phyloP scores from a whole-genome alignment of 1,284 basidiomycete species.

The Porphyrellus sp. region DNA sequence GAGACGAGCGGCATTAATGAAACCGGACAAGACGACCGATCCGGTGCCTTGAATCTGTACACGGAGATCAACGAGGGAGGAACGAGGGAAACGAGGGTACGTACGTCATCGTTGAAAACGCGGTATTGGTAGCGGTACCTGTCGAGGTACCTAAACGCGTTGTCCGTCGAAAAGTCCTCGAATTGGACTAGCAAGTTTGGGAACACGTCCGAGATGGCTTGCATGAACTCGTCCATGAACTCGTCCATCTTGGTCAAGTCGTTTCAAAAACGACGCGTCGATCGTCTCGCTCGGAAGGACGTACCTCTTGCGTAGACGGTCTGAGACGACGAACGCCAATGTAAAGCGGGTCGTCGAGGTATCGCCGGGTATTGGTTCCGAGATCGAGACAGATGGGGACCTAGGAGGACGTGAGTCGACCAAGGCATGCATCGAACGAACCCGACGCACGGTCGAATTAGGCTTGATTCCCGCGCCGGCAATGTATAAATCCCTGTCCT shows the following conservation, averaged over 20 bases:
- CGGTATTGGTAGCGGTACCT: constrained; percentile 59
- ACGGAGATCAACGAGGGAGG: constrained; percentile 11
- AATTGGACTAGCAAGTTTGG: constrained; percentile 79
- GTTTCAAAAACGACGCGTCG: not conserved
- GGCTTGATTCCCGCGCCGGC: constrained; percentile 65
- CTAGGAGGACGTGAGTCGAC: constrained; percentile 9
- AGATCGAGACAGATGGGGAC: constrained; percentile 74
- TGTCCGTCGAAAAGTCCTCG: constrained; percentile 77
- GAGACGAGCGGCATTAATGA: constrained; percentile 73
- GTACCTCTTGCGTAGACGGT: constrained; percentile 49
- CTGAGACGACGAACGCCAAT: constrained; percentile 66
- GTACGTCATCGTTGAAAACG: constrained; percentile 81
- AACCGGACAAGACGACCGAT: constrained; percentile 76
- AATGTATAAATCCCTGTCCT: constrained; percentile 60
- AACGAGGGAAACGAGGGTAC: constrained; percentile 16
- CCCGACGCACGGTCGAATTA: constrained; percentile 42
- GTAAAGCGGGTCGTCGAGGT: constrained; percentile 78
- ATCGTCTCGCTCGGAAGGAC: not conserved
- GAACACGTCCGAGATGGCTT: constrained; percentile 62
- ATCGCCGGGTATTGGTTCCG: constrained; percentile 75
- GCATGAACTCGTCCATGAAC: constrained; percentile 85
- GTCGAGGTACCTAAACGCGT: constrained; percentile 71
- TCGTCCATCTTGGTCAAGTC: constrained; percentile 52
- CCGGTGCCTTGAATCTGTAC: constrained; percentile 63
- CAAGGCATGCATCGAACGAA: not conserved